A percentile compares a stretch with the other conserved stretches of the same genome.
Evolutionary conservation across 2,329 filamentous ascomycete genomes (phyloP).

Genomic region (Colletotrichum shisoi): DNA sequence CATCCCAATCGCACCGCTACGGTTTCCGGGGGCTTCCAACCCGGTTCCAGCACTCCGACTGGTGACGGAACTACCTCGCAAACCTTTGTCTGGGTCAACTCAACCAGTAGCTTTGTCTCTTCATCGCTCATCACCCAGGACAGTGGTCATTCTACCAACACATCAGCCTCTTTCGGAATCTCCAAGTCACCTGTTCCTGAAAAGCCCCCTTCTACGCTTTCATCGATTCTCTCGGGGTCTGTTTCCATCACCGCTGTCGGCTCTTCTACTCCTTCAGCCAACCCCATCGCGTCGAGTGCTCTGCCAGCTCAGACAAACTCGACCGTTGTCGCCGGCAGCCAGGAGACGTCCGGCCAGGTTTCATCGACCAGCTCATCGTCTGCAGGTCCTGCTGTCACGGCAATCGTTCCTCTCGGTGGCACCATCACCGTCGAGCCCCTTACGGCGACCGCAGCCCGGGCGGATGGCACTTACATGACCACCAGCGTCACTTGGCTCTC

Average conservation of each 20-base stretch:
- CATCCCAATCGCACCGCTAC: not conserved
- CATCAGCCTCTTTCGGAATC: not conserved
- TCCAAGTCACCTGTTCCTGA: not conserved
- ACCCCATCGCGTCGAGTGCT: conserved; percentile 21
- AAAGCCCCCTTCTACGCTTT: not conserved
- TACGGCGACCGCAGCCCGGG: conserved; percentile 6
- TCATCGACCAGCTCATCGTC: not conserved
- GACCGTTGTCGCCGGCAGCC: not conserved
- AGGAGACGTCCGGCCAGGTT: not conserved
- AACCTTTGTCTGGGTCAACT: not conserved
- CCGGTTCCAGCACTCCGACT: not conserved
- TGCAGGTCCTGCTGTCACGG: conserved; percentile 1
- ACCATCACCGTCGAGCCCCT: conserved; percentile 25
- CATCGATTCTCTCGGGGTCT: not conserved
- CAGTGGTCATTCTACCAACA: not conserved
- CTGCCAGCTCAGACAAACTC: conserved; percentile 17
- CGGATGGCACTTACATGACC: conserved; percentile 18
- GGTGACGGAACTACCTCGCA: not conserved
- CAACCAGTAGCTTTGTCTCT: not conserved
- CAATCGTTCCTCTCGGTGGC: not conserved
- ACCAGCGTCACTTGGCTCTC: conserved; percentile 35
- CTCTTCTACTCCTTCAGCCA: not conserved
- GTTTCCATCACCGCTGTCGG: too few species aligned
- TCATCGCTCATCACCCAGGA: not conserved
- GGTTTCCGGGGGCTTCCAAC: not conserved